phyloP scores from a whole-genome alignment of 1,284 basidiomycete species.

The Peniophora sp. region DNA sequence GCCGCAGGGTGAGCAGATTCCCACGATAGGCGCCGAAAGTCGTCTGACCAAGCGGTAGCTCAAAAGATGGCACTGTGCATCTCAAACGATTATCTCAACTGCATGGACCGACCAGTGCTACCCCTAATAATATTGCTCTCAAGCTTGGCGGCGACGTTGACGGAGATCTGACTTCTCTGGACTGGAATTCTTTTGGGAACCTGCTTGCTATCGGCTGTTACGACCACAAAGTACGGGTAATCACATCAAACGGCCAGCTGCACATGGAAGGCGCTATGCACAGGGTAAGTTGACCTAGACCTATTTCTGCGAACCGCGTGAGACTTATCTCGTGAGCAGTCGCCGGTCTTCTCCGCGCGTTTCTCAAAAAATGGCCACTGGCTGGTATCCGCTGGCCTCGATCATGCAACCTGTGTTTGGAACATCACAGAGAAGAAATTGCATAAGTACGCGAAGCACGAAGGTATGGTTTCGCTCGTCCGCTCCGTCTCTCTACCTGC shows the following conservation, averaged over 20 bases:
- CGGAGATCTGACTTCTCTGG: constrained; percentile 60
- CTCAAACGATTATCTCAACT: constrained; percentile 61
- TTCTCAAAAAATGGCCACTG: constrained; percentile 66
- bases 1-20: constrained; percentile 58
- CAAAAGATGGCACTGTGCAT: constrained; percentile 69
- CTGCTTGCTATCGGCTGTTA: constrained; percentile 72
- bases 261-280: constrained; percentile 58
- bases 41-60: constrained; percentile 30
- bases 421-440: constrained; percentile 58
- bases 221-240: constrained; percentile 62
- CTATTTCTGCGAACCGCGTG: constrained; percentile 8
- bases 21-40: constrained; percentile 3
- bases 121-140: background rate
- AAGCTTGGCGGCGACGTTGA: constrained; percentile 17
- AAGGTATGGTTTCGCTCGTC: constrained; percentile 22
- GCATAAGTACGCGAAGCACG: constrained; percentile 53
- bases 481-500: constrained; percentile 9
- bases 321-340: constrained; percentile 33
- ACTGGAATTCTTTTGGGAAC: constrained; percentile 66
- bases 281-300: constrained; percentile 36
- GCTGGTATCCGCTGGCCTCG: constrained; percentile 66
- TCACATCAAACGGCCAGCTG: constrained; percentile 42
- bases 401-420: constrained; percentile 71
- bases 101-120: constrained; percentile 12
- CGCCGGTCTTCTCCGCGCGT: constrained; percentile 65